These are phyloP conservation scores for Filobasidium uniguttulatum DNA, from an alignment of 1,284 basidiomycete genomes.

Conservation along the genomic window DNA sequence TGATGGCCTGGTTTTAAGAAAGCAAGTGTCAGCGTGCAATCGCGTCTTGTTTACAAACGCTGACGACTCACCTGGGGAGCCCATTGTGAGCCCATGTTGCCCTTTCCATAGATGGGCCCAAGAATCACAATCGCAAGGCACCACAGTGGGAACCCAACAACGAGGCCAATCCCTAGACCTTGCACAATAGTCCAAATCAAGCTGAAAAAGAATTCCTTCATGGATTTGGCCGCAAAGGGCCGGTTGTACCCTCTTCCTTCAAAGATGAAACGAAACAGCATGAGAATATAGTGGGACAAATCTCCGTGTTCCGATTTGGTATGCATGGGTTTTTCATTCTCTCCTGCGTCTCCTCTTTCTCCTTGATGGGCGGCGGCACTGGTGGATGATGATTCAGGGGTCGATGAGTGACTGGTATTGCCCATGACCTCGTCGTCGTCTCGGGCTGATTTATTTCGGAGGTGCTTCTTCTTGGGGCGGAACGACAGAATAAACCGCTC, in stretches of 20 bases:
- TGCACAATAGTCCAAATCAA: constrained; percentile 31
- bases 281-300: constrained; percentile 15
- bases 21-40: background rate
- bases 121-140: constrained; percentile 33
- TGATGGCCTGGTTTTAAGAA: constrained; percentile 26
- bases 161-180: constrained; percentile 30
- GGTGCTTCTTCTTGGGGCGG: background rate
- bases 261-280: constrained; percentile 36
- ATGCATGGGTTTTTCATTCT: too few species aligned
- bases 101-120: constrained; percentile 31
- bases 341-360: constrained; percentile 1
- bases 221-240: background rate
- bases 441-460: too few species aligned
- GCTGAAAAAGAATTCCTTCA: constrained; percentile 17
- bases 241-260: constrained; percentile 36
- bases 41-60: background rate
- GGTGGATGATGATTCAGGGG: constrained; percentile 2
- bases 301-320: background rate
- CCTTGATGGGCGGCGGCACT: constrained; percentile 3
- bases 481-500: constrained; percentile 12
- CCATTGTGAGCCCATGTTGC: constrained; percentile 32
- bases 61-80: constrained; percentile 22
- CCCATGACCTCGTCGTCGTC: too few species aligned
- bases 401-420: too few species aligned
- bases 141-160: constrained; percentile 35